Conservation (phyloP, 179 eudicot genomes). For the Beta corolliflora region DNA sequence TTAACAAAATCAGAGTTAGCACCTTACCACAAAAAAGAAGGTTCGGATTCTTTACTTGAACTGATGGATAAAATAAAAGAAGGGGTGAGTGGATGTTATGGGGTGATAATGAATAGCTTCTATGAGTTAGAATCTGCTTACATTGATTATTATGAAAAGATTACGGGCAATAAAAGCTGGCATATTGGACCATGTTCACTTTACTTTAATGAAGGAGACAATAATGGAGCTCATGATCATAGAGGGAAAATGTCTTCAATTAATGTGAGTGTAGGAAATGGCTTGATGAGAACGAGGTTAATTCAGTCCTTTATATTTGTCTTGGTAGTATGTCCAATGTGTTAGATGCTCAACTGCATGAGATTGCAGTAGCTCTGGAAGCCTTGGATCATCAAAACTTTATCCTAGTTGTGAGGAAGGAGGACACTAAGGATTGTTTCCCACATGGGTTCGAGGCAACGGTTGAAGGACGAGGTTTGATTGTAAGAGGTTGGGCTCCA, state of each 20-base stretch:
- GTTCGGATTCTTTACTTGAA: conserved; percentile 11
- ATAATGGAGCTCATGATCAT: not conserved
- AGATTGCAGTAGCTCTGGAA: conserved; percentile 44
- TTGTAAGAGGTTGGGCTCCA: conserved; percentile 44
- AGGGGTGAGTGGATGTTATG: conserved; percentile 22
- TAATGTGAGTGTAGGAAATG: conserved; percentile 37
- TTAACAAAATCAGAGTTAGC: conserved; percentile 18
- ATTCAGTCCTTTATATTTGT: conserved; percentile 43
- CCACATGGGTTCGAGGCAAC: conserved; percentile 28
- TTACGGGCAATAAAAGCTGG: conserved; percentile 29
- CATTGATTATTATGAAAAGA: conserved; percentile 22
- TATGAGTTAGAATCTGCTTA: conserved; percentile 33
- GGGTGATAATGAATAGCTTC: conserved; percentile 36
- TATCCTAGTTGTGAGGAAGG: conserved; percentile 33
- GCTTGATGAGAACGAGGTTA: conserved; percentile 35
- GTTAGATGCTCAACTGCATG: conserved; percentile 29
- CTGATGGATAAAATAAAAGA: conserved; percentile 12
- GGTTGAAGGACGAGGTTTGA: conserved; percentile 33
- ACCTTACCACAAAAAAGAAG: conserved; percentile 10
- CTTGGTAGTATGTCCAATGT: conserved; percentile 36
- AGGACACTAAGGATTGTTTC: not conserved
- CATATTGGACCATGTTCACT: conserved; percentile 35
- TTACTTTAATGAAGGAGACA: conserved; percentile 9
- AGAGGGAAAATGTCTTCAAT: conserved; percentile 26
- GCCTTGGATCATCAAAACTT: conserved; percentile 28